Percentiles rank a stretch among this genome's conserved stretches.
Evolutionary conservation across 169 alveolate species (phyloP).

Genomic region (Eimeria acervulina): DNA sequence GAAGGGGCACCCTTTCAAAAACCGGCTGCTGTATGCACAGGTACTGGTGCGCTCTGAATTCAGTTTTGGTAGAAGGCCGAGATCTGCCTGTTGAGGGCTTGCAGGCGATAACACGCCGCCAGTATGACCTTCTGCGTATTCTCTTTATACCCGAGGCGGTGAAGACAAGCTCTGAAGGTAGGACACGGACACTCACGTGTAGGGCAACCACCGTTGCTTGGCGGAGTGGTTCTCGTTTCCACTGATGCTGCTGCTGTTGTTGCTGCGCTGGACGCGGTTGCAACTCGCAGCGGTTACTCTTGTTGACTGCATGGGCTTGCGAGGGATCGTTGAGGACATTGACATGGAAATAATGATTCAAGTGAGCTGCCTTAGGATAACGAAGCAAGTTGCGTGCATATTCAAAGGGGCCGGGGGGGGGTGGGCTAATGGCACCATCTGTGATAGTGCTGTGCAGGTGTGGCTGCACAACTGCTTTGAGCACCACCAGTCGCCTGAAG

Average conservation of each 20-base stretch:
- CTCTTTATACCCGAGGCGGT: constrained; percentile 61
- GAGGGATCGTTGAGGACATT: constrained; percentile 50
- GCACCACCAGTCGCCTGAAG: constrained; percentile 68
- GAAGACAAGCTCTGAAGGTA: constrained; percentile 64
- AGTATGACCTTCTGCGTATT: constrained; percentile 53
- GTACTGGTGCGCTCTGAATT: constrained; percentile 83
- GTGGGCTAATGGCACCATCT: too few relatives aligned
- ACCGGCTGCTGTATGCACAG: background rate
- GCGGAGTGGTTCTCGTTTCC: background rate
- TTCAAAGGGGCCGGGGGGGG: too few relatives aligned
- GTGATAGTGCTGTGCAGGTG: constrained; percentile 55
- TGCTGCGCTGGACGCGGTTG: background rate
- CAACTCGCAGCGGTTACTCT: constrained; percentile 52
- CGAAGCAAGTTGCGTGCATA: too few relatives aligned
- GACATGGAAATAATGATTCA: constrained; percentile 70
- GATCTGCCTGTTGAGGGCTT: constrained; percentile 62
- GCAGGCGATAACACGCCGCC: constrained; percentile 29
- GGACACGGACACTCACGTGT: background rate
- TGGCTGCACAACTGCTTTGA: constrained; percentile 84
- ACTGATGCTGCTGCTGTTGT: background rate
- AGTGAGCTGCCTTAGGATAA: background rate
- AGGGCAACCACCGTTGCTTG: background rate
- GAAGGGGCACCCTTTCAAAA: background rate
- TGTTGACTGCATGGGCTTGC: constrained; percentile 59
- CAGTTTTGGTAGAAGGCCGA: constrained; percentile 32